A percentile compares a stretch with the other conserved stretches of the same genome.
These are phyloP conservation scores for Penstemon davidsonii DNA, from an alignment of 257 asterid species.

Conservation along the genomic window DNA sequence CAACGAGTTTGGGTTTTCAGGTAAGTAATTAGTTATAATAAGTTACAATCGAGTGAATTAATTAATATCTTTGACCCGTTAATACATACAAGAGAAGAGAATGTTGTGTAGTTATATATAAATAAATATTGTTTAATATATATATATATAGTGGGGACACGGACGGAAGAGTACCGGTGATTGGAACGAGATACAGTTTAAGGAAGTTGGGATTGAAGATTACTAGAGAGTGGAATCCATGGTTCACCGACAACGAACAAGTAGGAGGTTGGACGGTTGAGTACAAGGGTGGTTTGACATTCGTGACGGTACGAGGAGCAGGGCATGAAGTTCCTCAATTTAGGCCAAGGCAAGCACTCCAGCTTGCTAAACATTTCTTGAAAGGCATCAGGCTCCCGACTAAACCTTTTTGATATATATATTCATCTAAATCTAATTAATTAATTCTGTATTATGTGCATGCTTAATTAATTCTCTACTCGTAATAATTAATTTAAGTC, in stretches of 20 bases:
- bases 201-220: constrained; percentile 44
- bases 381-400: constrained; percentile 47
- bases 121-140: neutral
- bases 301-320: constrained; percentile 82
- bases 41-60: too few species aligned
- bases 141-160: constrained; percentile 48
- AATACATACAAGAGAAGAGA: neutral
- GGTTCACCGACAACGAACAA: constrained; percentile 41
- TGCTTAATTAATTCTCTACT: too few species aligned
- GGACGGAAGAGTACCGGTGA: constrained; percentile 61
- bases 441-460: too few species aligned
- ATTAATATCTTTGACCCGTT: too few species aligned
- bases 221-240: constrained; percentile 53
- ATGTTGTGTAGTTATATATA: neutral
- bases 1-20: constrained; percentile 74
- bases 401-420: constrained; percentile 35
- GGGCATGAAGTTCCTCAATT: constrained; percentile 83
- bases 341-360: constrained; percentile 69
- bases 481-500: too few species aligned
- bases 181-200: constrained; percentile 45
- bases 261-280: constrained; percentile 79
- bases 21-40: constrained; percentile 32
- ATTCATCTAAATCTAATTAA: too few species aligned
- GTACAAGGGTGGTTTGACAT: constrained; percentile 63
- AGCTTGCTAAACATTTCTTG: constrained; percentile 58